These are phyloP conservation scores for Penicillium digitatum DNA, from an alignment of 2,329 filamentous ascomycete genomes.

Conservation along the genomic window DNA sequence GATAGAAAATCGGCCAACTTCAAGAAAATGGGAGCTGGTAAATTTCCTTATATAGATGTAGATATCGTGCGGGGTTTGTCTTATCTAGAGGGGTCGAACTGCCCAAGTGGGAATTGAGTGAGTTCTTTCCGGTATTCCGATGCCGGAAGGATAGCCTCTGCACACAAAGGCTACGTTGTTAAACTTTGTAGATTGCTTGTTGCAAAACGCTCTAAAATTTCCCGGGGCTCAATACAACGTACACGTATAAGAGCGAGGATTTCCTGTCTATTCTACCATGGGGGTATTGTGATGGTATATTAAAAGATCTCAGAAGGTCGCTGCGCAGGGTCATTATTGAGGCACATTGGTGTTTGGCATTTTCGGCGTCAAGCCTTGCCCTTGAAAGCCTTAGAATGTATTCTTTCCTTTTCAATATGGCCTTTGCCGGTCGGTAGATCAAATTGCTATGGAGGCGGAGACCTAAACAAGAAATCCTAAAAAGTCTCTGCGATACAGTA, in stretches of 20 bases:
- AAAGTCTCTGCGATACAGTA: too few relatives aligned
- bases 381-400: background rate
- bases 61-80: slow-evolving; percentile 19
- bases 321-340: background rate
- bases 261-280: background rate
- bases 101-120: slow-evolving; percentile 4
- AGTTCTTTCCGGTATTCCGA: background rate
- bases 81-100: slow-evolving; percentile 11
- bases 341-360: too few relatives aligned
- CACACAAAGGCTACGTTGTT: background rate
- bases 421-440: background rate
- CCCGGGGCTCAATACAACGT: background rate
- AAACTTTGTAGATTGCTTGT: background rate
- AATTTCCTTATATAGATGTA: background rate
- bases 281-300: background rate
- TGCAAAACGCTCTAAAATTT: background rate
- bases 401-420: background rate
- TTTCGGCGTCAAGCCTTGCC: background rate
- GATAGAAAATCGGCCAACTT: background rate
- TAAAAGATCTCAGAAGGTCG: background rate
- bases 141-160: background rate
- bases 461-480: too few relatives aligned
- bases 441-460: too few relatives aligned
- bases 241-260: background rate
- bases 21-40: background rate